These are phyloP conservation scores for Bruguiera parviflora DNA, from an alignment of 345 rosid genomes.

Conservation along the genomic window DNA sequence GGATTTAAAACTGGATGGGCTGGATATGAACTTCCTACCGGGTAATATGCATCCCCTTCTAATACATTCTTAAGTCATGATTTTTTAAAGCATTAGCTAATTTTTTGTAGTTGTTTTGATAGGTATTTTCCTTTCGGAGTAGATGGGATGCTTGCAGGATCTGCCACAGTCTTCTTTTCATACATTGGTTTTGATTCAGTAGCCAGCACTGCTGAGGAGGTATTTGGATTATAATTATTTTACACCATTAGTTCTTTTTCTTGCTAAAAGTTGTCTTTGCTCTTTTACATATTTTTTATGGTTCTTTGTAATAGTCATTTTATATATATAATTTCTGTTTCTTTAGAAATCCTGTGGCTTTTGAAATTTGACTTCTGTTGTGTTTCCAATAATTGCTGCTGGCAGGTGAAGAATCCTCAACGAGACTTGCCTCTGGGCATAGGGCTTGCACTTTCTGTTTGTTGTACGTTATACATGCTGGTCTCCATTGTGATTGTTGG, in stretches of 20 bases:
- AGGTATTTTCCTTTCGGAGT: slow-evolving; percentile 92
- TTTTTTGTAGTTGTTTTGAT: slow-evolving; percentile 9
- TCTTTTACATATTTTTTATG: neutral
- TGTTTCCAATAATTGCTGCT: slow-evolving; percentile 12
- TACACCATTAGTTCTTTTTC: no score
- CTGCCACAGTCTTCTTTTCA: slow-evolving; percentile 95
- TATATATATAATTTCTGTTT: slow-evolving; percentile 13
- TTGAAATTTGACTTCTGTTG: slow-evolving; percentile 10
- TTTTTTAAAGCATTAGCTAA: slow-evolving; percentile 2
- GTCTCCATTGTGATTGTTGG: slow-evolving; percentile 90
- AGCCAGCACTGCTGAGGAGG: slow-evolving; percentile 99
- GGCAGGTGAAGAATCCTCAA: slow-evolving; percentile 96
- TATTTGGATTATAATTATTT: slow-evolving; percentile 14
- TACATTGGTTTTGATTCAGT: slow-evolving; percentile 96
- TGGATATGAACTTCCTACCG: slow-evolving; percentile 87
- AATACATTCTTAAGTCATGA: neutral
- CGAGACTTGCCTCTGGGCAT: slow-evolving; percentile 94
- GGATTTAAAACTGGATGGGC: slow-evolving; percentile 92
- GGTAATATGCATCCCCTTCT: slow-evolving; percentile 44
- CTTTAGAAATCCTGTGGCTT: slow-evolving; percentile 5
- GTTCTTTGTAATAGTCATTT: neutral
- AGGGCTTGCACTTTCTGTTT: slow-evolving; percentile 72
- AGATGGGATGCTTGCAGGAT: slow-evolving; percentile 96
- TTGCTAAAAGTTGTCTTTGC: neutral
- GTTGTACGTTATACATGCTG: slow-evolving; percentile 90